Conservation (phyloP, 2,329 filamentous ascomycete species). For the Zopfia rhizophila region DNA sequence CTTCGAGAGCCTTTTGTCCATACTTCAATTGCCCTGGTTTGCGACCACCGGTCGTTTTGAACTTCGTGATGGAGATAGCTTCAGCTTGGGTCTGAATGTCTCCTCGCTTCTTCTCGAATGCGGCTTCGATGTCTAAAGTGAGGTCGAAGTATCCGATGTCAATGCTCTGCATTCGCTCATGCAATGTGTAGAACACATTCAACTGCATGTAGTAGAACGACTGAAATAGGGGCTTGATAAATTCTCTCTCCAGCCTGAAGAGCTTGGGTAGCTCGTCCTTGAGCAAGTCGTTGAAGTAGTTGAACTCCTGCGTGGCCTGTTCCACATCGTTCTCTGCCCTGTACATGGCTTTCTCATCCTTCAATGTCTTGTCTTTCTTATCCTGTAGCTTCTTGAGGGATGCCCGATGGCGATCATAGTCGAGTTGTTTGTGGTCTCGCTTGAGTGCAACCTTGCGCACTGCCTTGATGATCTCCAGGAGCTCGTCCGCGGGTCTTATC, state of each 20-base stretch:
- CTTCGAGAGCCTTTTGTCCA: constrained; percentile 51
- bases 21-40: constrained; percentile 54
- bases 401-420: constrained; percentile 88
- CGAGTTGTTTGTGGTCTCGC: constrained; percentile 96
- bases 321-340: constrained; percentile 94
- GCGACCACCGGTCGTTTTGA: constrained; percentile 82
- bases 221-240: constrained; percentile 97
- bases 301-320: constrained; percentile 91
- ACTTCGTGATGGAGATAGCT: constrained; percentile 84
- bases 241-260: constrained; percentile 88
- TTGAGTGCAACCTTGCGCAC: constrained; percentile 90
- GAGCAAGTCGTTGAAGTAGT: constrained; percentile 96
- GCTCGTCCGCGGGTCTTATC: constrained; percentile 90
- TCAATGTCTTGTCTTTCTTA: constrained; percentile 94
- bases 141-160: constrained; percentile 99
- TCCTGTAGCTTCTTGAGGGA: constrained; percentile 94
- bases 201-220: constrained; percentile 99
- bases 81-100: constrained; percentile 89
- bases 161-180: constrained; percentile 96
- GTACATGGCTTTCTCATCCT: constrained; percentile 98
- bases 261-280: constrained; percentile 96
- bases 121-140: constrained; percentile 88
- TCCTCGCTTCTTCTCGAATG: constrained; percentile 87
- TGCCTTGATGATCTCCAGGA: constrained; percentile 93
- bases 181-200: constrained; percentile 98